A percentile compares a stretch with the other conserved stretches of the same genome.
Evolutionary conservation across 176 grass and related monocot genomes (phyloP).

Genomic region (Ampelocalamus luodianensis): DNA sequence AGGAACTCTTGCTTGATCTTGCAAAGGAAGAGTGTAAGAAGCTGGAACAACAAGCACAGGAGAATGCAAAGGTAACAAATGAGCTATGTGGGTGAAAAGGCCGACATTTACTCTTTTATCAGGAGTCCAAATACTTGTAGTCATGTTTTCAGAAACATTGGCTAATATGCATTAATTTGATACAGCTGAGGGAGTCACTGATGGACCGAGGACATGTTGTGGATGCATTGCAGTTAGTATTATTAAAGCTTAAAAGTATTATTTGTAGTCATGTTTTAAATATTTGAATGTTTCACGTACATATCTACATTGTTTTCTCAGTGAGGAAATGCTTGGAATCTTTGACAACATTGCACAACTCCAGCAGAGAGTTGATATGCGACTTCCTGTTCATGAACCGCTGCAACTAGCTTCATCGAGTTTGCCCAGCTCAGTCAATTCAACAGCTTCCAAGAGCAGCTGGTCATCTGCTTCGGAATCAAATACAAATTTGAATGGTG

Average conservation of each 20-base stretch:
- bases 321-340: constrained; percentile 69
- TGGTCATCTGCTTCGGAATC: constrained; percentile 32
- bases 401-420: constrained; percentile 28
- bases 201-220: constrained; percentile 61
- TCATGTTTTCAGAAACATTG: neutral
- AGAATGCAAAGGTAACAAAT: constrained; percentile 68
- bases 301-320: constrained; percentile 34
- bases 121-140: neutral
- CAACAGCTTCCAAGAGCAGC: constrained; percentile 10
- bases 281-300: constrained; percentile 2
- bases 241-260: neutral
- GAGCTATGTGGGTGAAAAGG: neutral
- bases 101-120: neutral
- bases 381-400: constrained; percentile 26
- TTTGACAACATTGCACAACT: constrained; percentile 52
- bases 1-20: constrained; percentile 55
- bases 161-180: constrained; percentile 38
- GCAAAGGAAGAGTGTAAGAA: constrained; percentile 56
- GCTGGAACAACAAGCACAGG: constrained; percentile 62
- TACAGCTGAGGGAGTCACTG: constrained; percentile 76
- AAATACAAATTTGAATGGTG: neutral
- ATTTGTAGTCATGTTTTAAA: neutral
- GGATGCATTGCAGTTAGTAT: constrained; percentile 79
- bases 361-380: constrained; percentile 50
- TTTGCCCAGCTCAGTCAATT: constrained; percentile 27